These are phyloP conservation scores for Aspergillus intermedius DNA, from an alignment of 2,329 filamentous ascomycete species.

Conservation along the genomic window DNA sequence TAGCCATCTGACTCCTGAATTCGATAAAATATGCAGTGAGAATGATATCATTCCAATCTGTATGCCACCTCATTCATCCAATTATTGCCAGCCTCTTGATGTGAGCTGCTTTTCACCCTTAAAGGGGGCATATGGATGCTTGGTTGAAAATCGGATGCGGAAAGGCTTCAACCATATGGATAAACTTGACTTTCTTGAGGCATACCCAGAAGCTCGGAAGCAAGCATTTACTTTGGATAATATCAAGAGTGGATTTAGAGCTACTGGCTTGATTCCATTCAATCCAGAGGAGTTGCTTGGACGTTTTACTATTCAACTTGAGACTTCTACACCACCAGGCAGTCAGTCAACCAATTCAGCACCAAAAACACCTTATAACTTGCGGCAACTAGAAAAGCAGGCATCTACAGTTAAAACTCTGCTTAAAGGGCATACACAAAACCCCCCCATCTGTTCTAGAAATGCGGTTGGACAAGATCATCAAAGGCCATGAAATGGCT, in stretches of 20 bases:
- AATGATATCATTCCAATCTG: slow-evolving; percentile 35
- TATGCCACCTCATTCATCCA: slow-evolving; percentile 30
- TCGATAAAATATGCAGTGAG: slow-evolving; percentile 28
- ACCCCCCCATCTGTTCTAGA: not conserved
- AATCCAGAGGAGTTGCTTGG: not conserved
- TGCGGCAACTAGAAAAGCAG: slow-evolving; percentile 6
- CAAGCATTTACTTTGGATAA: too few relatives aligned
- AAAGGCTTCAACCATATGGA: too few relatives aligned
- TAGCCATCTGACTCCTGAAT: slow-evolving; percentile 20
- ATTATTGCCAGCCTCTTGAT: slow-evolving; percentile 36
- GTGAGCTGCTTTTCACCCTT: too few relatives aligned
- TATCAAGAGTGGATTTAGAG: slow-evolving; percentile 1
- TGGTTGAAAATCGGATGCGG: too few relatives aligned
- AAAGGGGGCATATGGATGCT: too few relatives aligned
- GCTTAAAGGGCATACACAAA: slow-evolving; percentile 1
- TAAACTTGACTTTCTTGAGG: too few relatives aligned
- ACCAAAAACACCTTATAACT: slow-evolving; percentile 3
- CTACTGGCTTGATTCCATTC: not conserved
- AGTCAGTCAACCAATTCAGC: too few relatives aligned
- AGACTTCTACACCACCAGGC: not conserved
- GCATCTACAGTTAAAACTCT: slow-evolving; percentile 1
- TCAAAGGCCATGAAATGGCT: not conserved
- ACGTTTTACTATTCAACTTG: not conserved
- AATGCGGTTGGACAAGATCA: not conserved
- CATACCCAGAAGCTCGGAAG: too few relatives aligned